phyloP scores from a whole-genome alignment of 257 asterid species.

The Penstemon eatonii region DNA sequence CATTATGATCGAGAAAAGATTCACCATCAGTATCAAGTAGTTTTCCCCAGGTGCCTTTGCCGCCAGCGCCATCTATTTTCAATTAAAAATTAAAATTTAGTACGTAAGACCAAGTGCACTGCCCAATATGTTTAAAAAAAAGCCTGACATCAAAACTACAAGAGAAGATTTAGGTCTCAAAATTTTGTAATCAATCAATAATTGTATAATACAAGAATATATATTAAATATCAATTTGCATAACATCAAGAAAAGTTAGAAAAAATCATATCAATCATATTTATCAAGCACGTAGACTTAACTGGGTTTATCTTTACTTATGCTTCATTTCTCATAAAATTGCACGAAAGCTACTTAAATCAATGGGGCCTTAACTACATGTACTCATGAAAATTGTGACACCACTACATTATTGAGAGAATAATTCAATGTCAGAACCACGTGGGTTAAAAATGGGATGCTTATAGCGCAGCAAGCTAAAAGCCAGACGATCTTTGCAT shows the following conservation, averaged over 20 bases:
- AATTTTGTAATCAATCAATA: neutral
- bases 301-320: no score
- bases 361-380: neutral
- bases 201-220: neutral
- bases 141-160: constrained; percentile 10
- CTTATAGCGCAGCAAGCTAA: neutral
- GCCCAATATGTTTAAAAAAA: constrained; percentile 10
- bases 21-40: constrained; percentile 81
- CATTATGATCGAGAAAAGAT: constrained; percentile 66
- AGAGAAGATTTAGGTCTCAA: neutral
- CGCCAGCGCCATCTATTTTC: constrained; percentile 94
- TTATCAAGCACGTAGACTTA: no score
- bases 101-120: neutral
- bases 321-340: neutral
- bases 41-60: constrained; percentile 99
- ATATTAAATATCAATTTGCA: neutral
- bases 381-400: neutral
- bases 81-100: constrained; percentile 22
- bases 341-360: neutral
- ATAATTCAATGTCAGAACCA: neutral
- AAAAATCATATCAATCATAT: no score
- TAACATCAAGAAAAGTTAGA: neutral
- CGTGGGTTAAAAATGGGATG: neutral
- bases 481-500: neutral
- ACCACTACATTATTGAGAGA: neutral